These are phyloP conservation scores for Xylariaceae sp. DNA, from an alignment of 2,329 filamentous ascomycete genomes.

Conservation along the genomic window DNA sequence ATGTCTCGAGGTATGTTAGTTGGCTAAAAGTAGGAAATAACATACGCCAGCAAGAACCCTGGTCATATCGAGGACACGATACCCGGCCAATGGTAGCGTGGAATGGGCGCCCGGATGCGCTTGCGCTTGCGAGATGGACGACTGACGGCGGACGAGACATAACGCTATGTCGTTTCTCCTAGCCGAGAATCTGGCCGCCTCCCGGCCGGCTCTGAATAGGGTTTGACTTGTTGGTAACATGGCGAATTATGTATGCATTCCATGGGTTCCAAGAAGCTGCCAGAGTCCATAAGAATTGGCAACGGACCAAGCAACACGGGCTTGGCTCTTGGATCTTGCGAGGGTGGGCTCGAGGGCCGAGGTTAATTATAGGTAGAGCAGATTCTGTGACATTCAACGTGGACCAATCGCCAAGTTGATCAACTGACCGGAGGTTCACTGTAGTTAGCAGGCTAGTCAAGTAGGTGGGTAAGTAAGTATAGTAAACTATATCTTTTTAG, in stretches of 20 bases:
- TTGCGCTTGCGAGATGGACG: slow-evolving; percentile 25
- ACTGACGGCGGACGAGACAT: slow-evolving; percentile 21
- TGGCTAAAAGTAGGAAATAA: slow-evolving; percentile 18
- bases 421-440: too few relatives aligned
- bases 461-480: neutral
- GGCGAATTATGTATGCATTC: neutral
- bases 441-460: neutral
- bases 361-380: too few relatives aligned
- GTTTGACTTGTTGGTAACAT: slow-evolving; percentile 20
- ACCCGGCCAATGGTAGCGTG: slow-evolving; percentile 67
- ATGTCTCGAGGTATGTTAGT: neutral
- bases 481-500: too few relatives aligned
- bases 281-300: too few relatives aligned
- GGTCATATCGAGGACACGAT: slow-evolving; percentile 93
- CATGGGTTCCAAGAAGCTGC: neutral
- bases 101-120: slow-evolving; percentile 22
- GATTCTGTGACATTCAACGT: too few relatives aligned
- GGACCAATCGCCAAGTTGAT: too few relatives aligned
- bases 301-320: too few relatives aligned
- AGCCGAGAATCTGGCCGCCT: slow-evolving; percentile 5
- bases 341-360: too few relatives aligned
- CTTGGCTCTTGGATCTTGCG: too few relatives aligned
- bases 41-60: slow-evolving; percentile 87
- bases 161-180: slow-evolving; percentile 1
- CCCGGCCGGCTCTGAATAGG: slow-evolving; percentile 8